Percentiles rank a stretch among this genome's conserved stretches.
These are phyloP conservation scores for Neospermospora avenae DNA, from an alignment of 2,329 filamentous ascomycete species.

Conservation along the genomic window DNA sequence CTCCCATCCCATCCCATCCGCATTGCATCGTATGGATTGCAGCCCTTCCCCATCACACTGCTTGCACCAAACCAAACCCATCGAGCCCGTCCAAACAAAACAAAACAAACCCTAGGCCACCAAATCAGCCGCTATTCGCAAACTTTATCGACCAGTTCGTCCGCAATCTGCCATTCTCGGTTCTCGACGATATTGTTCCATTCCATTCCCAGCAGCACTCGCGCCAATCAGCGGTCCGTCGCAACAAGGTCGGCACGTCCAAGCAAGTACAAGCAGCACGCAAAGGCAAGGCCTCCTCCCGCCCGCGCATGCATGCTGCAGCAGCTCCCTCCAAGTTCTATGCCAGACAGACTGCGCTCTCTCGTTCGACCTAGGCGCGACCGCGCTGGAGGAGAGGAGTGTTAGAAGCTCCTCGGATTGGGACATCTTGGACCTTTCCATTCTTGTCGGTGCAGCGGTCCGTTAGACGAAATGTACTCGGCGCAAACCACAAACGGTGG, in stretches of 20 bases:
- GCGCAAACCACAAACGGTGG: slow-evolving; percentile 60
- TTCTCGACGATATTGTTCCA: background rate
- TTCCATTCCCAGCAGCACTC: background rate
- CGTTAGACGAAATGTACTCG: slow-evolving; percentile 46
- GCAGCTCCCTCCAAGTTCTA: slow-evolving; percentile 7
- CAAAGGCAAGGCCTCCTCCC: slow-evolving; percentile 2
- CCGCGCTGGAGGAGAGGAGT: slow-evolving; percentile 26
- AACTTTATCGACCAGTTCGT: slow-evolving; percentile 11
- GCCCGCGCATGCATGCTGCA: slow-evolving; percentile 15
- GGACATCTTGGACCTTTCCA: slow-evolving; percentile 34
- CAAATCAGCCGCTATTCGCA: slow-evolving; percentile 14
- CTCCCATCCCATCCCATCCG: background rate
- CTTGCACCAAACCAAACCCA: background rate
- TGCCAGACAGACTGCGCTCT: slow-evolving; percentile 8
- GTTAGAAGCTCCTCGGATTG: slow-evolving; percentile 16
- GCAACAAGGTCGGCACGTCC: background rate
- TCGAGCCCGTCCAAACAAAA: slow-evolving; percentile 1
- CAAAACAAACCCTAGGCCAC: background rate
- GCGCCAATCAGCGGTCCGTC: slow-evolving; percentile 11
- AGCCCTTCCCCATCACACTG: background rate
- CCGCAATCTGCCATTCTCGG: background rate
- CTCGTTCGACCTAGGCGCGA: slow-evolving; percentile 25
- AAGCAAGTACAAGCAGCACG: background rate
- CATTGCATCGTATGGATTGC: background rate
- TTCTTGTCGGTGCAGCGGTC: slow-evolving; percentile 43